Conservation (phyloP, 352 stramenopile genomes). For the Globisporangium rhizosaccharum region DNA sequence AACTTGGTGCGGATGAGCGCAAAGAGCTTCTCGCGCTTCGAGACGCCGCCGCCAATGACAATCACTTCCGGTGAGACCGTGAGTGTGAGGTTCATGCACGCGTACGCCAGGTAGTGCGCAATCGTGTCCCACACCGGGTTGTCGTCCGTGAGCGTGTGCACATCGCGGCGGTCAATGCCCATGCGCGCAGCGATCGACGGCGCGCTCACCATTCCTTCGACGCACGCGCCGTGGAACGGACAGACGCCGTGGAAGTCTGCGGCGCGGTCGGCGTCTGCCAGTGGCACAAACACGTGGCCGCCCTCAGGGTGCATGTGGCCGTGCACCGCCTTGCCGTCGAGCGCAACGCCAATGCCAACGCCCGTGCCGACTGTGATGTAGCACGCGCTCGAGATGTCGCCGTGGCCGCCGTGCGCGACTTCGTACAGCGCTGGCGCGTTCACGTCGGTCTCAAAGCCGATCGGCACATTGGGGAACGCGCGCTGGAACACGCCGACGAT, state of each 20-base stretch:
- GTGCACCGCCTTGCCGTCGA: slow-evolving; percentile 90
- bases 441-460: slow-evolving; percentile 96
- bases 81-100: slow-evolving; percentile 93
- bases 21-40: slow-evolving; percentile 88
- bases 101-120: slow-evolving; percentile 93
- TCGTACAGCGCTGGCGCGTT: slow-evolving; percentile 96
- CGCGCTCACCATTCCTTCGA: slow-evolving; percentile 91
- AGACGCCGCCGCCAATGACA: slow-evolving; percentile 93
- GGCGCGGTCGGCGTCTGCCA: slow-evolving; percentile 69
- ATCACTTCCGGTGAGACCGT: slow-evolving; percentile 92
- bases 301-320: slow-evolving; percentile 95
- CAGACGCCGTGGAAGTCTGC: slow-evolving; percentile 74
- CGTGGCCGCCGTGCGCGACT: slow-evolving; percentile 77
- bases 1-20: slow-evolving; percentile 80
- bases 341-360: slow-evolving; percentile 92
- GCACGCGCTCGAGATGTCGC: slow-evolving; percentile 67
- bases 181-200: slow-evolving; percentile 88
- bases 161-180: slow-evolving; percentile 58
- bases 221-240: slow-evolving; percentile 89
- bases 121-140: slow-evolving; percentile 91
- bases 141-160: slow-evolving; percentile 80
- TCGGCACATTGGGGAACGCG: slow-evolving; percentile 61
- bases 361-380: slow-evolving; percentile 97
- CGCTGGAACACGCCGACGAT: slow-evolving; percentile 70
- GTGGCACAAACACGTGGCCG: slow-evolving; percentile 74